Percentiles rank a stretch among this genome's conserved stretches.
These are phyloP conservation scores for Candida anglica DNA, from an alignment of 805 yeast genomes.

Conservation along the genomic window DNA sequence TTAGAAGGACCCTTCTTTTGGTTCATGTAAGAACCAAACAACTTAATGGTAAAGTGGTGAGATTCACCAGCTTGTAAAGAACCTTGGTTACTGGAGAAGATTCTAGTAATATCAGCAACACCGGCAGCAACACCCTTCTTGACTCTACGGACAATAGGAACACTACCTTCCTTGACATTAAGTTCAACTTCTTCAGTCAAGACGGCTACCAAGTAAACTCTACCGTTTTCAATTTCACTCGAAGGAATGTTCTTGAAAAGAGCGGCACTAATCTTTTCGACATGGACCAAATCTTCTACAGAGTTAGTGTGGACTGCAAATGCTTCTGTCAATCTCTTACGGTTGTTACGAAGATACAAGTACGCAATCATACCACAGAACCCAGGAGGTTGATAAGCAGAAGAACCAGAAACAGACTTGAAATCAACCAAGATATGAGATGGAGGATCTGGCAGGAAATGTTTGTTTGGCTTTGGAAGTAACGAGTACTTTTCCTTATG, in stretches of 20 bases:
- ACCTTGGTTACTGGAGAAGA: constrained; percentile 64
- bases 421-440: constrained; percentile 75
- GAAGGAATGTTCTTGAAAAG: constrained; percentile 74
- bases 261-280: constrained; percentile 74
- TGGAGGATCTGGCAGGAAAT: constrained; percentile 49
- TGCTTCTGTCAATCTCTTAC: constrained; percentile 70
- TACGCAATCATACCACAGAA: constrained; percentile 70
- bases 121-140: constrained; percentile 87
- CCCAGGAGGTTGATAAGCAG: constrained; percentile 59
- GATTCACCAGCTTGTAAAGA: constrained; percentile 57
- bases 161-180: constrained; percentile 20
- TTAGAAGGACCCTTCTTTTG: constrained; percentile 27
- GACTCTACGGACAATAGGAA: constrained; percentile 37
- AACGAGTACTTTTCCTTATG: constrained; percentile 26
- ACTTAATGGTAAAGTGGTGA: constrained; percentile 65
- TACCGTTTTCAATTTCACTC: constrained; percentile 55
- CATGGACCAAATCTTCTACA: constrained; percentile 48
- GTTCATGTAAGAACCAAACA: constrained; percentile 66
- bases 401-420: constrained; percentile 59
- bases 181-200: constrained; percentile 66
- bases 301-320: constrained; percentile 65
- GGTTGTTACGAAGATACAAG: constrained; percentile 62
- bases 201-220: constrained; percentile 72
- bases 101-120: constrained; percentile 77
- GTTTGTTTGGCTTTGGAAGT: constrained; percentile 43